Percentiles rank a stretch among this genome's conserved stretches.
These are phyloP conservation scores for Candida schatavii DNA, from an alignment of 805 yeast species.

Conservation along the genomic window DNA sequence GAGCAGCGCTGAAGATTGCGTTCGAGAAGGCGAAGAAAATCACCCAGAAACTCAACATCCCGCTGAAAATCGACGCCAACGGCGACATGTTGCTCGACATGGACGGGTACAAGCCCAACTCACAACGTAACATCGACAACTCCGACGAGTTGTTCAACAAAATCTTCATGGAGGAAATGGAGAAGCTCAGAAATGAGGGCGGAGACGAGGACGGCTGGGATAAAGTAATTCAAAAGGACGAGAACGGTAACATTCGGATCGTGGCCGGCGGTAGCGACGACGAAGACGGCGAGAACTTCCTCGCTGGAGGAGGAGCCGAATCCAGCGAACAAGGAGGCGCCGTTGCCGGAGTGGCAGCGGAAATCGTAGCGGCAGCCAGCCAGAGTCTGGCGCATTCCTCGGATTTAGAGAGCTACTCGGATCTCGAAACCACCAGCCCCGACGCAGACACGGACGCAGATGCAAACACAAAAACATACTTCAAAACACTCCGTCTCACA, in stretches of 20 bases:
- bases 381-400: background rate
- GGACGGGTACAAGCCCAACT: conserved; percentile 90
- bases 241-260: conserved; percentile 66
- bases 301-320: background rate
- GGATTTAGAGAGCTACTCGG: conserved; percentile 2
- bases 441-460: conserved; percentile 8
- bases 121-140: conserved; percentile 66
- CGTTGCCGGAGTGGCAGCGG: background rate
- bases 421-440: conserved; percentile 11
- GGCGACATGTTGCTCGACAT: conserved; percentile 91
- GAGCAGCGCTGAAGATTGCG: conserved; percentile 29
- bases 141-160: conserved; percentile 75
- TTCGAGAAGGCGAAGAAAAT: conserved; percentile 60
- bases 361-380: background rate
- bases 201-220: conserved; percentile 27
- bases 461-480: conserved; percentile 35
- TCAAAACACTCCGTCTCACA: conserved; percentile 85
- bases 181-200: conserved; percentile 14
- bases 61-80: conserved; percentile 80
- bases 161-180: conserved; percentile 71
- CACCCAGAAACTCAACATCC: conserved; percentile 74
- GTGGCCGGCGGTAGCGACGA: conserved; percentile 44
- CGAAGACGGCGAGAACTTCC: conserved; percentile 26
- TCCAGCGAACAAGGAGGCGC: background rate
- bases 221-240: conserved; percentile 49